Base-by-base conservation (phyloP, 2,329 filamentous ascomycete genomes). In the Alternaria alternata region DNA sequence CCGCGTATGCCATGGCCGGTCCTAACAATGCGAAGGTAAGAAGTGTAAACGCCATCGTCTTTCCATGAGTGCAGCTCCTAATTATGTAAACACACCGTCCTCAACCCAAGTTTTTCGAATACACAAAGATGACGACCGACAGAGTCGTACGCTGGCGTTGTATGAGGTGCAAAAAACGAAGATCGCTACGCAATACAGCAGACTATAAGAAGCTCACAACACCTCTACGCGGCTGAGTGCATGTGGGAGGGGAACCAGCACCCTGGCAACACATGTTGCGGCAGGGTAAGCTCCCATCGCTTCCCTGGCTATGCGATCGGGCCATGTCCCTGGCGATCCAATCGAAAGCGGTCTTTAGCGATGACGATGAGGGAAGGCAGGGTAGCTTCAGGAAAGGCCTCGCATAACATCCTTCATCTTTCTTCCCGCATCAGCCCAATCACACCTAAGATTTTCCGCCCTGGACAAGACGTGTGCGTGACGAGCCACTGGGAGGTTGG, bases 11-110 rank as follows among this genome's bases (percentile, higher is more conserved):
- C 16, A 69, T 53, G 20, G 67, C 64, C 28, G 73, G 71, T 38
- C 70, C 74, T 57, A 78, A 57, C 39, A 76, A 61, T 52, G 71
- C 72, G 61, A 65, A 71, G 34, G 69, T 56, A 32, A 66, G 59
- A 61, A 66, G 61, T 41, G 47, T 57, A 55, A 67, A 62, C 69
- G 69, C 71, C 71, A 71, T 74, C 28, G 48, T 54, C 58, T 38
- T 62, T 69, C 63, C 66, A 69, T 72, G 55, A 57, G 54, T 53
- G 47, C 48, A 41, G 11, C 22, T 30, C 36, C 36, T 22, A 34
- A 22, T 26, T 43, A 11, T 28, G 6, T 11, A 30, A 34, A 28
- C 22, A 16, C 11, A 2, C 11, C 14, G n/a, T 4, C 8, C 20
- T 39, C 48, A 28, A 28, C 16, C 34, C 16, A 22, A 18, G 32